Evolutionary conservation across 202 grass and related monocot species (phyloP), one percentile per base, ranked within the genome.

Genomic region (Carex arenaria): DNA sequence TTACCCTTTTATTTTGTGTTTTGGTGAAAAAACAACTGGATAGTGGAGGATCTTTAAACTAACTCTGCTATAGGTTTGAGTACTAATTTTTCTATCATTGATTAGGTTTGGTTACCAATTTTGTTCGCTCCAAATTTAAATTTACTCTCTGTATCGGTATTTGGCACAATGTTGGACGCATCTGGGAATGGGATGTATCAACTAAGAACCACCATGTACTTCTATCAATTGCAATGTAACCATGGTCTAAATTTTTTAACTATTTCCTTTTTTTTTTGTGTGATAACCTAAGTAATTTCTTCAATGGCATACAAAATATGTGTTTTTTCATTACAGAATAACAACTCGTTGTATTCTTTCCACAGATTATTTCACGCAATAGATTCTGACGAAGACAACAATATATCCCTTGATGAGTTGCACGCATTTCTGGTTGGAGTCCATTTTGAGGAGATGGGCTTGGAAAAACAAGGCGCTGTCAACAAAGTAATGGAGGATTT

Each of bases 401-500:
- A 31, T 36, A 77, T 98, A 89, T 89, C 86, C 40, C 81, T 15
- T 57, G 84, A 85, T 17, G 96, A 98, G 83, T 47, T 98, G 45
- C 88, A 86, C 30, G 93, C 96, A 78, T 91, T 95, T 79, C 90
- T 98, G 30, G 76, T 98, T 64, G 96, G 96, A 49, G 40, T 95
- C 28, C 80, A 93, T 11, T 95, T 98, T 68, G 93, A 89, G 84
- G 91, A 95, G 84, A 81, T 90, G 65, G 91, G 93, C 59, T 86
- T 90, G 70, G 81, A 93, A 83, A 87, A 81, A 65, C 87, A 85
- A 76, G 67, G 83, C 31, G 93, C 88, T 67, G 85, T 85, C 28
- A 79, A 98, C 65, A 83, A 93, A 86, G 52, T 95, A 68, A 95
- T 98, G 91, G 83, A 67, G 32, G 93, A 95, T 80, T 95, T 98